Conservation (phyloP, 495 filamentous ascomycete genomes). For the Aspergillus leporis region DNA sequence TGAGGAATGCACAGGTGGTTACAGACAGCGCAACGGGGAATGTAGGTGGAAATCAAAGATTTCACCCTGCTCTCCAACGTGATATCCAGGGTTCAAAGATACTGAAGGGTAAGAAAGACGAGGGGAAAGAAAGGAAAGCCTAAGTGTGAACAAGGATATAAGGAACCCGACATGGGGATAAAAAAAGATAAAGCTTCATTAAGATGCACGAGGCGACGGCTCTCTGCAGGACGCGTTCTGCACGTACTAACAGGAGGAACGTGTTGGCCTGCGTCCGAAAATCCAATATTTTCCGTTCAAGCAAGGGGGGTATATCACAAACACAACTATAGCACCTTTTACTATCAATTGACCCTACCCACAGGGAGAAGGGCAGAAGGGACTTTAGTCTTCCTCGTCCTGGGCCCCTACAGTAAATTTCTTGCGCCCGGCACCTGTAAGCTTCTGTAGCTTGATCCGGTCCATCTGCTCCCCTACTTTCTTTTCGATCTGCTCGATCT, state of each 20-base stretch:
- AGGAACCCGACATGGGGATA: conserved; percentile 22
- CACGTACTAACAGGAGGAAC: conserved; percentile 45
- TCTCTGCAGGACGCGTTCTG: conserved; percentile 30
- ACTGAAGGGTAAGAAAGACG: conserved; percentile 17
- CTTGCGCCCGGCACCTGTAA: conserved; percentile 78
- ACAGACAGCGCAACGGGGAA: conserved; percentile 32
- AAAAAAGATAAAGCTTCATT: conserved; percentile 21
- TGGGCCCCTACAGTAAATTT: conserved; percentile 81
- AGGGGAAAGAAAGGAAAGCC: conserved; percentile 21
- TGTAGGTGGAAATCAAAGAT: conserved; percentile 32
- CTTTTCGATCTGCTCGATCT: conserved; percentile 93
- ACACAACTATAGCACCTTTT: conserved; percentile 8
- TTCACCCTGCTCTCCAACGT: conserved; percentile 19
- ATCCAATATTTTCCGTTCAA: conserved; percentile 14
- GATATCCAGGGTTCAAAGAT: conserved; percentile 21
- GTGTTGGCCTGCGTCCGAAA: conserved; percentile 28
- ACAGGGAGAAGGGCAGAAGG: conserved; percentile 36
- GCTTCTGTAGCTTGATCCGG: conserved; percentile 82
- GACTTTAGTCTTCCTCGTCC: conserved; percentile 63
- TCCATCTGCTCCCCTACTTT: conserved; percentile 86
- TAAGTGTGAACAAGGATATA: conserved; percentile 24
- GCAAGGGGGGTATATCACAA: conserved; percentile 38
- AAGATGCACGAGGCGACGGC: conserved; percentile 27
- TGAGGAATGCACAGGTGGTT: conserved; percentile 23
- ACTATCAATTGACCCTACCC: conserved; percentile 25